Evolutionary conservation across 805 yeast species (phyloP), one percentile per base, ranked within the genome.

Genomic region (Babjeviella inositovora): DNA sequence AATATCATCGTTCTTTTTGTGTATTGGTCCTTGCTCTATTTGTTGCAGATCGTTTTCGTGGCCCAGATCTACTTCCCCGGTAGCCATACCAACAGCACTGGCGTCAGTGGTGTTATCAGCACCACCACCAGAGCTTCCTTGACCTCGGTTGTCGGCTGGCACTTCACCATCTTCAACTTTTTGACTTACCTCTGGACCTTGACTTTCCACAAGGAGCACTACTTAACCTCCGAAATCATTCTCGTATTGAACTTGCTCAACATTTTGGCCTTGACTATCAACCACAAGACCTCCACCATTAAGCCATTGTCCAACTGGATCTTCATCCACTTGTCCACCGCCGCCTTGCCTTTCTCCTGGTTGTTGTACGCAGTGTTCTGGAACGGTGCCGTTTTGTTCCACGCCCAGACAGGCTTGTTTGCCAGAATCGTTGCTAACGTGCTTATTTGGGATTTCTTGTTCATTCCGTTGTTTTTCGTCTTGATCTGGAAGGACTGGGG

Each of bases 361-460:
- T 47, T 72, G 17, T 41, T 75, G 28, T 76, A 70, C 38, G 72
- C 70, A 13, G 41, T 80, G 18, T 75, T 79, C 54, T 81, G 93
- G 93, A 76, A 75, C 39, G 92, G 92, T 21, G 84, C 92, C 2
- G 74, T 73, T 14, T 42, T 74, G 41, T 64, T 72, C 50, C 76
- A 72, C 29, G 64, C 75, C 8, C 62, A 62, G 26, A 61, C 63
- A 35, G 43, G 53, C 13, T 43, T 74, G n/a, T 47, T 63, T 11
- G 70, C 81, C 9, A 59, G 92, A 28, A 47, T 80, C 23, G 30
- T 79, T 12, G 80, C 87, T 24, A 79, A 80, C 43, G 43, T 79
- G 16, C 55, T 75, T 32, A 65, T 80, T 38, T 81, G 93, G 93
- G 72, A 68, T 41, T 73, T 75, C 49, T 53, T 80, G 32, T 28